These are phyloP conservation scores for Ganoderma leucocontextum DNA, from an alignment of 1,284 basidiomycete species.

Conservation along the genomic window DNA sequence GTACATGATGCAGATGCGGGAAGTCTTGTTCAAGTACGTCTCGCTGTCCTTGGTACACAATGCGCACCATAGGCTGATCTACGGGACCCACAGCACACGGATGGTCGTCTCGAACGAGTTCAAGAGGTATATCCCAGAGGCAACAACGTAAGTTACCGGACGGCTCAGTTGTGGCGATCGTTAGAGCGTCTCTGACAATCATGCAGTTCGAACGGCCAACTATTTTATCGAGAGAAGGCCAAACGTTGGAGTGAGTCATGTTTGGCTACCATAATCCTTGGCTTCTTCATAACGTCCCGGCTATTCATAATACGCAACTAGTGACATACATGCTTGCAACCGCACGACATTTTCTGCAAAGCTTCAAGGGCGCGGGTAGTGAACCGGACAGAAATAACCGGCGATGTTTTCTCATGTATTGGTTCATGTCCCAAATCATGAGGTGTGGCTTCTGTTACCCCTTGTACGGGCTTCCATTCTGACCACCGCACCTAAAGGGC, in stretches of 20 bases:
- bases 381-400: conserved; percentile 38
- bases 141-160: conserved; percentile 56
- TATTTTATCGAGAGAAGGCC: conserved; percentile 68
- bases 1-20: conserved; percentile 73
- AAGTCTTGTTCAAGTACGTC: conserved; percentile 80
- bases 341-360: background rate
- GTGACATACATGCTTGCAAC: conserved; percentile 21
- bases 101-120: conserved; percentile 78
- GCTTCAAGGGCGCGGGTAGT: background rate
- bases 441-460: conserved; percentile 49
- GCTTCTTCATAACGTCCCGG: background rate
- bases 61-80: conserved; percentile 64
- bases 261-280: conserved; percentile 30
- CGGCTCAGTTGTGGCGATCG: background rate
- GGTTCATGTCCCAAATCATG: conserved; percentile 80
- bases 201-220: conserved; percentile 55
- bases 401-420: conserved; percentile 71
- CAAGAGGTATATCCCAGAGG: conserved; percentile 67
- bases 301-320: conserved; percentile 7
- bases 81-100: conserved; percentile 64
- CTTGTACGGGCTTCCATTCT: conserved; percentile 9
- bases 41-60: background rate
- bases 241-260: conserved; percentile 73
- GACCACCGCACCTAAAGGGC: conserved; percentile 48
- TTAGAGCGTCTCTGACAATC: background rate